Evolutionary conservation across 1,284 basidiomycete genomes (phyloP).

Genomic region (Ceratobasidium sp.): DNA sequence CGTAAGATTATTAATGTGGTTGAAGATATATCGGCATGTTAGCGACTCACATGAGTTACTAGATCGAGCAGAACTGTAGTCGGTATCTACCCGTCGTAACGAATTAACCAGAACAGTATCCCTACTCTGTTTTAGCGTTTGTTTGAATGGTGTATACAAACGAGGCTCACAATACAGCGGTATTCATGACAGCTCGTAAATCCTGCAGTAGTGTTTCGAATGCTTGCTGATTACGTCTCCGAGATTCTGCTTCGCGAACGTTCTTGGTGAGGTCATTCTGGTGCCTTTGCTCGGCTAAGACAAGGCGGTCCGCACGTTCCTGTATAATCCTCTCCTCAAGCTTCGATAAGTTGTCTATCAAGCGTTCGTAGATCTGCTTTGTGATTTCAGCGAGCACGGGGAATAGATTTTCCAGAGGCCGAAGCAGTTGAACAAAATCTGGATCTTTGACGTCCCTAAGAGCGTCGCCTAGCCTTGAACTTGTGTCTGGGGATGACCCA

Average conservation of each 20-base stretch:
- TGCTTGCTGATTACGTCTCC: not conserved
- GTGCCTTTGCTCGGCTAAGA: conserved; percentile 1
- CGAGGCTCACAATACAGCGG: not conserved
- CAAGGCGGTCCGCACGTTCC: not conserved
- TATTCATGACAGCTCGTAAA: not conserved
- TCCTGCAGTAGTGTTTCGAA: not conserved
- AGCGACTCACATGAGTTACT: too few relatives aligned
- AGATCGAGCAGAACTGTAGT: too few relatives aligned
- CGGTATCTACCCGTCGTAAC: too few relatives aligned
- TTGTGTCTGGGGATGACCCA: not conserved
- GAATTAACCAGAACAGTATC: too few relatives aligned
- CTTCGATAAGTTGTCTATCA: not conserved
- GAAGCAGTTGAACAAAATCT: conserved; percentile 3
- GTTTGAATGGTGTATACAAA: too few relatives aligned
- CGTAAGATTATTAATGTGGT: not conserved
- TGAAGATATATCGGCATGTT: not conserved
- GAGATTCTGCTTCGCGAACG: not conserved
- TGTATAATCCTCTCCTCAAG: conserved; percentile 3
- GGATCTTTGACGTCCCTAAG: not conserved
- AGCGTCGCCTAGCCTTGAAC: not conserved
- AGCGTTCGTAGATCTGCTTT: not conserved
- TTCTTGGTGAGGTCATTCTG: not conserved
- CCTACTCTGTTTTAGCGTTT: too few relatives aligned
- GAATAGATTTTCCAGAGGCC: not conserved
- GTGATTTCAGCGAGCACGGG: conserved; percentile 28